These are phyloP conservation scores for Syncephalis fuscata DNA, from an alignment of 371 early-diverging fungal genomes.

Conservation along the genomic window DNA sequence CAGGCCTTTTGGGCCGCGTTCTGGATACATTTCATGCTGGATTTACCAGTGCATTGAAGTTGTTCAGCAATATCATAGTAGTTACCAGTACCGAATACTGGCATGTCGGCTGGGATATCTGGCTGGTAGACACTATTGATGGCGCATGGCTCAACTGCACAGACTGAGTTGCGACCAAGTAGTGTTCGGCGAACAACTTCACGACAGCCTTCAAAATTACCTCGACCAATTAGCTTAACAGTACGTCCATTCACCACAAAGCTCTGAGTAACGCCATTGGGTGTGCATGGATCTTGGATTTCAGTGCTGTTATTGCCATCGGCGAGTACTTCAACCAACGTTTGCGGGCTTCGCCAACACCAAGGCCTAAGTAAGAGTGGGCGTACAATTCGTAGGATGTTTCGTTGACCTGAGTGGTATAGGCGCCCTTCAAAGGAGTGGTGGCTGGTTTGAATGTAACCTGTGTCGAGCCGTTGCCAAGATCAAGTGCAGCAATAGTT, in stretches of 20 bases:
- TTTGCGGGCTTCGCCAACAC: conserved; percentile 80
- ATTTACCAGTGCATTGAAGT: too few relatives aligned
- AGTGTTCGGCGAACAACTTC: background rate
- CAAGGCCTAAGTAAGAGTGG: conserved; percentile 82
- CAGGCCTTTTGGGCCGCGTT: too few relatives aligned
- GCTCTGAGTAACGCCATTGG: too few relatives aligned
- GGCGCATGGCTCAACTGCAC: conserved; percentile 2
- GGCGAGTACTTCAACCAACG: conserved; percentile 20
- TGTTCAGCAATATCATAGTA: background rate
- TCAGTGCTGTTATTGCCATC: too few relatives aligned
- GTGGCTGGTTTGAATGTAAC: conserved; percentile 60
- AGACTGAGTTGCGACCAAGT: conserved; percentile 1
- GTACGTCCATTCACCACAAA: background rate
- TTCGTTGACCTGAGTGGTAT: conserved; percentile 25
- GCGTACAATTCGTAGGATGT: conserved; percentile 40
- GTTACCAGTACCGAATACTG: background rate
- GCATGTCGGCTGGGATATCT: conserved; percentile 3
- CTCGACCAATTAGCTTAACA: background rate
- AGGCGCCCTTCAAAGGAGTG: conserved; percentile 1
- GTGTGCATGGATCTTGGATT: too few relatives aligned
- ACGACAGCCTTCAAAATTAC: conserved; percentile 1
- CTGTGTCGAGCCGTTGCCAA: conserved; percentile 79
- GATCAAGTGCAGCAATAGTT: conserved; percentile 75
- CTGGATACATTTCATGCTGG: too few relatives aligned
- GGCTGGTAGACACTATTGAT: conserved; percentile 4